Evolutionary conservation across 1,139 yeast genomes (phyloP).

Genomic region (Pneumocystis jirovecii): DNA sequence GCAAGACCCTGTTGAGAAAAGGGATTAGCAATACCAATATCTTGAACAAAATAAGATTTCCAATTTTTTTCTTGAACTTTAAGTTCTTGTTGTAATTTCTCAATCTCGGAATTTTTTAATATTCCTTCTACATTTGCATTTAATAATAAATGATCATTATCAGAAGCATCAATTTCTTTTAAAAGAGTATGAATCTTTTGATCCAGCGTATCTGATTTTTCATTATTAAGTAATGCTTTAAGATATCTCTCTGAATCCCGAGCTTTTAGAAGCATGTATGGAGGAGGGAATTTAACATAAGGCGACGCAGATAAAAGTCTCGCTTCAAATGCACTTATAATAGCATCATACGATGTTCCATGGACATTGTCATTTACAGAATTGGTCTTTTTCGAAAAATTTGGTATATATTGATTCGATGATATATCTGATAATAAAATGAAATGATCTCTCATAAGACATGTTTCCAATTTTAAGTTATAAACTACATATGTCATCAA

Average conservation of each 20-base stretch:
- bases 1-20: conserved; percentile 66
- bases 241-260: not conserved
- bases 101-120: conserved; percentile 2
- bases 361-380: not conserved
- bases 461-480: conserved; percentile 66
- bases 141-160: not conserved
- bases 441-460: conserved; percentile 63
- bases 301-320: conserved; percentile 56
- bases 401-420: conserved; percentile 8
- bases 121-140: not conserved
- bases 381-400: not conserved
- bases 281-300: conserved; percentile 51
- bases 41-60: conserved; percentile 41
- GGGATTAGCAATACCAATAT: conserved; percentile 43
- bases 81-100: not conserved
- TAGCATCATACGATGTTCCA: not conserved
- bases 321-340: conserved; percentile 9
- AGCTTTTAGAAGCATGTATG: conserved; percentile 33
- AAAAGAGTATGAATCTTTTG: not conserved
- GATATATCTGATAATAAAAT: conserved; percentile 31
- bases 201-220: not conserved
- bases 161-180: not conserved
- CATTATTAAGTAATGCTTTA: not conserved
- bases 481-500: conserved; percentile 64
- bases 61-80: conserved; percentile 32